Base-by-base conservation (phyloP, 495 filamentous ascomycete species). In the Evansstolkia leycettana region DNA sequence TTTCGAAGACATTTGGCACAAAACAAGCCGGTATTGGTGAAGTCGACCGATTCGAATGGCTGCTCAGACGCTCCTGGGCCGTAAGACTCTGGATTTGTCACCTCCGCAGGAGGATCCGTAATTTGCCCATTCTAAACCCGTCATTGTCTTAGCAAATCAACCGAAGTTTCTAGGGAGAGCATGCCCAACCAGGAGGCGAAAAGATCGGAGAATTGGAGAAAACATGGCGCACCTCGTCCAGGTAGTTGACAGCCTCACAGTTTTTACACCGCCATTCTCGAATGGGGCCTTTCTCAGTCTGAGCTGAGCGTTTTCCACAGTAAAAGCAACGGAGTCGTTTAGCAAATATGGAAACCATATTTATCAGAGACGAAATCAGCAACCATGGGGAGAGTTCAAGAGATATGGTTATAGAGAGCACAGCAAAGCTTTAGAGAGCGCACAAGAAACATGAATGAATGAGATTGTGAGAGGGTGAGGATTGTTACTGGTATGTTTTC, bases 241-340 rank as follows among this genome's bases (percentile, higher is more conserved):
- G 60, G 57, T 78, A 83, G 57, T 93, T 94, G 38, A 78, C 73
- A 14, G 84, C 78, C 41, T 86, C 82, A 60, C 85, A 93, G 36
- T 73, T 60, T 8, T 65, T 48, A 48, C 85, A 93, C 12, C 73
- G 63, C 59, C 82, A 90, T 50, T 73, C 67, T 38, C 60, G 67
- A 16, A 74, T 47, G 19, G 54, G 48, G 33, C 67, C 65, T 42
- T 67, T 63, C 34, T 68, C 65, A 35, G 57, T 56, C 27, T 73
- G 63, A 12, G 65, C 58, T 17, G 79, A 78, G 41, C 62, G 74
- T 52, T 55, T 53, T 46, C 78, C 76, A 53, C 84, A 90, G 50
- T 84, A 86, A 60, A 85, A 85, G 64, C 84, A 90, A 30, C 64
- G 61, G 36, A 88, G 51, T 53, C 69, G 60, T 46, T 58, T 58